These are phyloP conservation scores for sorghum (Sorghum bicolor) DNA, from an alignment of 176 grass and related monocot genomes.

Conservation along the genomic window DNA sequence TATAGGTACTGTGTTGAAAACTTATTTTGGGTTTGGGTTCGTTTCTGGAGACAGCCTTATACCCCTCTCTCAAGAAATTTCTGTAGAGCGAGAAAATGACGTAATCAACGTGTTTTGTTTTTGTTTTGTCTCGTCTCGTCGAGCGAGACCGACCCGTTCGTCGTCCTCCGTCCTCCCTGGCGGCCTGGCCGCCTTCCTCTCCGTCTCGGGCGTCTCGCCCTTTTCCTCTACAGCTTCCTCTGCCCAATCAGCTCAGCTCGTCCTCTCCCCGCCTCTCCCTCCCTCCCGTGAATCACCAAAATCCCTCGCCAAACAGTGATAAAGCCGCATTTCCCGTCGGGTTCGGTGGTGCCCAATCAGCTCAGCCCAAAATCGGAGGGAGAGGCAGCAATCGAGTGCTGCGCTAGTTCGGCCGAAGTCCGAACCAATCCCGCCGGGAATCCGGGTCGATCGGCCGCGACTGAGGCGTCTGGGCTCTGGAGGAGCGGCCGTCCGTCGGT, in stretches of 20 bases:
- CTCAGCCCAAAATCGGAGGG: not conserved
- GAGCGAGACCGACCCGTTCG: not conserved
- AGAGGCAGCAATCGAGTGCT: not conserved
- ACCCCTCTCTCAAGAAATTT: not conserved
- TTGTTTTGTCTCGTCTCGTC: not conserved
- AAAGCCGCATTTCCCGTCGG: not conserved
- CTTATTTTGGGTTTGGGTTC: too few relatives aligned
- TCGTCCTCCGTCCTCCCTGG: conserved; percentile 5
- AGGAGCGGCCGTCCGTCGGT: not conserved
- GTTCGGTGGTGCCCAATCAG: not conserved
- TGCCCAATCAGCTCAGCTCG: not conserved
- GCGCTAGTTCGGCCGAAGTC: not conserved
- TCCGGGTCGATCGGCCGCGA: not conserved
- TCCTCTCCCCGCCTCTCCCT: not conserved
- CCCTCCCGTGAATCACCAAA: not conserved
- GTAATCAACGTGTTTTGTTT: conserved; percentile 15
- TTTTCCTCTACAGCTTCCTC: not conserved
- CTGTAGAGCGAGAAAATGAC: not conserved
- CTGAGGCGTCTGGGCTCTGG: not conserved
- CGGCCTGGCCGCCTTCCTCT: not conserved
- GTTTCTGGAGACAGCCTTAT: too few relatives aligned
- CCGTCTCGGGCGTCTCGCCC: not conserved
- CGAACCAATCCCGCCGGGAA: not conserved
- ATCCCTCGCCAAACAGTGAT: not conserved
- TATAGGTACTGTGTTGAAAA: too few relatives aligned